These are phyloP conservation scores for Graphilbum sp. DNA, from an alignment of 2,329 filamentous ascomycete genomes.

Conservation along the genomic window DNA sequence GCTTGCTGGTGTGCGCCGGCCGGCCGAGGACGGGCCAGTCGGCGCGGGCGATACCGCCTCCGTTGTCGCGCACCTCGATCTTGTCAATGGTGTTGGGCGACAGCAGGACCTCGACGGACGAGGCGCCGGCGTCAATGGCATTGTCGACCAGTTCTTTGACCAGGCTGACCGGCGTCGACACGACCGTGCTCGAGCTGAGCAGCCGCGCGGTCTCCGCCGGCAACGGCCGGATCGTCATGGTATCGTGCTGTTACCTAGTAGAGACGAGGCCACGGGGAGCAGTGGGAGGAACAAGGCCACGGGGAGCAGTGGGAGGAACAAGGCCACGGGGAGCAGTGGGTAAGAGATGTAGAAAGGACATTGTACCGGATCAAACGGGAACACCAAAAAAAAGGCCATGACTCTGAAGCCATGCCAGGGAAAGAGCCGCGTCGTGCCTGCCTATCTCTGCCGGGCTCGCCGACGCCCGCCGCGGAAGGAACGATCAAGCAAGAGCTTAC, in stretches of 20 bases:
- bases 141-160: constrained; percentile 71
- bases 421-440: neutral
- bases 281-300: too few species aligned
- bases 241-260: neutral
- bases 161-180: constrained; percentile 42
- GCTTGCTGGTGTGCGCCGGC: constrained; percentile 59
- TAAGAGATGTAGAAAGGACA: too few species aligned
- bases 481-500: too few species aligned
- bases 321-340: too few species aligned
- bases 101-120: constrained; percentile 46
- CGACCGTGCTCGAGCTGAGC: constrained; percentile 42
- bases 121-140: constrained; percentile 54
- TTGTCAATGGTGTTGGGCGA: constrained; percentile 50
- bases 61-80: constrained; percentile 58
- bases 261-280: too few species aligned
- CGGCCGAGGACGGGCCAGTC: constrained; percentile 48
- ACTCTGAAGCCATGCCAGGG: too few species aligned
- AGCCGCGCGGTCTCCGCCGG: constrained; percentile 32
- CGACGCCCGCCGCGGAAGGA: too few species aligned
- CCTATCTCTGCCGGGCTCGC: too few species aligned
- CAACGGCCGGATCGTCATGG: constrained; percentile 34
- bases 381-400: too few species aligned
- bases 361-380: too few species aligned
- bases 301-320: too few species aligned
- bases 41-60: constrained; percentile 46